phyloP scores from a whole-genome alignment of 495 filamentous ascomycete species.

The Pseudevernia furfuracea region DNA sequence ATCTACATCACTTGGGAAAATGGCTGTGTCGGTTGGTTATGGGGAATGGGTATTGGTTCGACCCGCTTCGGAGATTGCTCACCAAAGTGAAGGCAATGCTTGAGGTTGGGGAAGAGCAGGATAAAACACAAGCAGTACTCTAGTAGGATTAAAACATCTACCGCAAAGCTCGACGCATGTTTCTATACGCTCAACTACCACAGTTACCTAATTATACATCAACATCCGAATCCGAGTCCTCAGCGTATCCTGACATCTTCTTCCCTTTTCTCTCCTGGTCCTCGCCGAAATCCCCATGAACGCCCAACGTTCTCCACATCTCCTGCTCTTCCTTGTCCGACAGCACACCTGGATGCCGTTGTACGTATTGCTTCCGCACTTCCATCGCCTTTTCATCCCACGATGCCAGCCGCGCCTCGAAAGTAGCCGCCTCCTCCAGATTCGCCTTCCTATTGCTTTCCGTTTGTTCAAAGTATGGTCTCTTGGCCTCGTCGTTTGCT shows the following conservation, averaged over 20 bases:
- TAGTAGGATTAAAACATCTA: not conserved
- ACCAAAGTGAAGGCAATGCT: not conserved
- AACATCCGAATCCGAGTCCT: slow-evolving; percentile 15
- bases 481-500: slow-evolving; percentile 55
- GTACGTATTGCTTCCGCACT: slow-evolving; percentile 23
- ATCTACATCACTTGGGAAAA: not conserved
- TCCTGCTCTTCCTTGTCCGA: slow-evolving; percentile 23
- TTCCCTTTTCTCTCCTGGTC: slow-evolving; percentile 22
- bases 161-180: not conserved
- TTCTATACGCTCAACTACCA: not conserved
- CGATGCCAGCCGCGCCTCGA: slow-evolving; percentile 20
- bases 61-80: not conserved
- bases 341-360: slow-evolving; percentile 24
- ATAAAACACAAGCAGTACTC: not conserved
- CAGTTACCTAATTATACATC: slow-evolving; percentile 12
- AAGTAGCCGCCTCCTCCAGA: slow-evolving; percentile 33
- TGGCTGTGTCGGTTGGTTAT: not conserved
- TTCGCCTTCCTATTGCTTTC: slow-evolving; percentile 58
- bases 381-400: slow-evolving; percentile 27
- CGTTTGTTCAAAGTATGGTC: slow-evolving; percentile 67
- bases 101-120: not conserved
- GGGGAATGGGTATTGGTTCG: not conserved
- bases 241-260: slow-evolving; percentile 26
- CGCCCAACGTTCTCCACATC: slow-evolving; percentile 26
- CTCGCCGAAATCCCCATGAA: slow-evolving; percentile 12